Conservation (phyloP, 176 grass and related monocot species). For the Ananas comosus region DNA sequence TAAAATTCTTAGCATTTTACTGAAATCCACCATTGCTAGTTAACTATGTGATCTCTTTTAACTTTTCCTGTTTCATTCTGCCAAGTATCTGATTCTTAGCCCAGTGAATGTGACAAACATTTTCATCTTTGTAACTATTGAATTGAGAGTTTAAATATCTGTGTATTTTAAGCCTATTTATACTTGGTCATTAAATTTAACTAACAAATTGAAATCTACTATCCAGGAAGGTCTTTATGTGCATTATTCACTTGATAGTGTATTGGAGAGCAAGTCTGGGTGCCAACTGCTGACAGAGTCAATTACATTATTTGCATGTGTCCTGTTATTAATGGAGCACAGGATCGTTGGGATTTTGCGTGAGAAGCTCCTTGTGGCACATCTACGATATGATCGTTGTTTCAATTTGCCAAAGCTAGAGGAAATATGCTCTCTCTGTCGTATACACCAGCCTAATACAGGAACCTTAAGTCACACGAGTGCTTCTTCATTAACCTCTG, state of each 20-base stretch:
- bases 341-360: conserved; percentile 38
- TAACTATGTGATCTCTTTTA: neutral
- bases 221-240: conserved; percentile 51
- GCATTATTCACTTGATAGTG: conserved; percentile 57
- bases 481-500: conserved; percentile 1
- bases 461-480: conserved; percentile 1
- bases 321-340: conserved; percentile 53
- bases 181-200: neutral
- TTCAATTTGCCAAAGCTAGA: conserved; percentile 47
- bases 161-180: neutral
- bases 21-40: too few species aligned
- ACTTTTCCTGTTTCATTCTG: neutral
- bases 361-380: conserved; percentile 55
- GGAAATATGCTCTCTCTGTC: conserved; percentile 44
- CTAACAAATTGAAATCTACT: conserved; percentile 5
- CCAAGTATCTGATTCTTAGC: neutral
- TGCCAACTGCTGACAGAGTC: conserved; percentile 53
- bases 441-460: conserved; percentile 17
- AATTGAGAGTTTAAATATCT: neutral
- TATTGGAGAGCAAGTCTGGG: conserved; percentile 32
- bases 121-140: neutral
- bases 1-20: too few species aligned
- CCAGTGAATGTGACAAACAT: neutral
- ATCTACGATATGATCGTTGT: conserved; percentile 34
- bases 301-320: conserved; percentile 49